phyloP scores from a whole-genome alignment of 768 basidiomycete genomes.

The Pholiota molesta region DNA sequence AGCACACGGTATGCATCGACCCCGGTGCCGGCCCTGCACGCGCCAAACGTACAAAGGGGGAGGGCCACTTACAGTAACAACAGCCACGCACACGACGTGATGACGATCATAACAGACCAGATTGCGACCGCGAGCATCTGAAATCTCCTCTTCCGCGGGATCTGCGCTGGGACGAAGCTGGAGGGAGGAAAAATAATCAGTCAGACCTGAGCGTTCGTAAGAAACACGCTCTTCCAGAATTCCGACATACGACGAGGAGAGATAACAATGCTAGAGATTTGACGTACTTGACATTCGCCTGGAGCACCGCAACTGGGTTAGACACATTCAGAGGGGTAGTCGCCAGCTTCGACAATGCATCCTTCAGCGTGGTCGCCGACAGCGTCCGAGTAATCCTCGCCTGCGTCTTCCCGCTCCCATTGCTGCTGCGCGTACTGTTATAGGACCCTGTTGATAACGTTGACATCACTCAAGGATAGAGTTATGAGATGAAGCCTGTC shows the following conservation, averaged over 20 bases:
- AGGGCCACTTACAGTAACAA: conserved; percentile 68
- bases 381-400: conserved; percentile 38
- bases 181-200: neutral
- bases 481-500: too few species aligned
- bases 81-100: conserved; percentile 69
- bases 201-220: neutral
- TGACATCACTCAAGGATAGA: neutral
- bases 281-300: conserved; percentile 76
- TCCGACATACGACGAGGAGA: neutral
- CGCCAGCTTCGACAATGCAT: conserved; percentile 61
- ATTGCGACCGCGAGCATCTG: conserved; percentile 89
- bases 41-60: conserved; percentile 2
- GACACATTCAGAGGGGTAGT: conserved; percentile 51
- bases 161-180: conserved; percentile 85
- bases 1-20: neutral
- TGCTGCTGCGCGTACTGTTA: neutral
- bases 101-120: conserved; percentile 84
- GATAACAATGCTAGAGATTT: neutral
- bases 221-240: neutral
- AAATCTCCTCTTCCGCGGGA: conserved; percentile 83
- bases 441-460: neutral
- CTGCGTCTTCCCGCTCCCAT: neutral
- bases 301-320: conserved; percentile 63
- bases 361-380: conserved; percentile 65
- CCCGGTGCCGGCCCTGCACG: neutral